phyloP scores from a whole-genome alignment of 495 filamentous ascomycete genomes.

The Pseudevernia furfuracea region DNA sequence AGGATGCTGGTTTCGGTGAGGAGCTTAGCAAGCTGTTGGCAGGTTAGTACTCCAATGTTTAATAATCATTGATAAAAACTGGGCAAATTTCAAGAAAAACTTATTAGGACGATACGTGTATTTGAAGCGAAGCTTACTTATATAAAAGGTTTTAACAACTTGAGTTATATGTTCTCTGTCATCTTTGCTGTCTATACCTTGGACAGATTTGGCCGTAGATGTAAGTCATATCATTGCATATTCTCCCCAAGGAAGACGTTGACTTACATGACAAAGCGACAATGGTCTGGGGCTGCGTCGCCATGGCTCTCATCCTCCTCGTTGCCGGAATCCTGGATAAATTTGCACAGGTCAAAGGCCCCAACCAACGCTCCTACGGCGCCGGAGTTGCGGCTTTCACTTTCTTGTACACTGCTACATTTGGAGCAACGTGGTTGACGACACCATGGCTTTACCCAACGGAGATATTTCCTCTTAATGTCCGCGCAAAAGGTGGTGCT shows the following conservation, averaged over 20 bases:
- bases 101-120: no score
- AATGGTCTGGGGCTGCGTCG: conserved; percentile 43
- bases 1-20: conserved; percentile 38
- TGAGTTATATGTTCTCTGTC: conserved; percentile 48
- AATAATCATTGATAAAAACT: no score
- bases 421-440: conserved; percentile 50
- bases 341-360: conserved; percentile 23
- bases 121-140: no score
- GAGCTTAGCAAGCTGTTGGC: conserved; percentile 46
- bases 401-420: conserved; percentile 47
- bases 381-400: conserved; percentile 45
- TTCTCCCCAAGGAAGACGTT: not conserved
- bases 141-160: conserved; percentile 47
- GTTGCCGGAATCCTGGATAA: conserved; percentile 29
- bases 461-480: conserved; percentile 46
- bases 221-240: conserved; percentile 10
- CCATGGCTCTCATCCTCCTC: conserved; percentile 32
- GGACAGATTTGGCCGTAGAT: conserved; percentile 25
- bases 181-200: conserved; percentile 45
- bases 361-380: conserved; percentile 26
- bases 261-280: conserved; percentile 22
- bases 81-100: no score
- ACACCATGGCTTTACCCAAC: conserved; percentile 47
- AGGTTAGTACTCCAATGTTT: no score
- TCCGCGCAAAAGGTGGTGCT: conserved; percentile 48